Conservation (phyloP, 2,329 filamentous ascomycete species). For the Xylaria sp. region DNA sequence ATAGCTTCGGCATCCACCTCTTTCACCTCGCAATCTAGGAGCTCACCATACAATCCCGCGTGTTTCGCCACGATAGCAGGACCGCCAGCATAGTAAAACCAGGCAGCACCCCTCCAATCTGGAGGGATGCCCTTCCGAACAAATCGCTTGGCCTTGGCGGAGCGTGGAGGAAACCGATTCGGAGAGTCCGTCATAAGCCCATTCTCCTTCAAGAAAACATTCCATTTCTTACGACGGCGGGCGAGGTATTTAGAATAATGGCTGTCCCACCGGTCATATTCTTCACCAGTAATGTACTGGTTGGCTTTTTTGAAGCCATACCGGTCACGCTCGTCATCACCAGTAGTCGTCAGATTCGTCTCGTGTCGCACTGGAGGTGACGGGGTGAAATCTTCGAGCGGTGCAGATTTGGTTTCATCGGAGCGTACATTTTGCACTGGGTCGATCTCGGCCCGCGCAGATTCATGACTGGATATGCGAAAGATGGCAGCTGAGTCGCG, state of each 20-base stretch:
- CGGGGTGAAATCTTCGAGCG: slow-evolving; percentile 26
- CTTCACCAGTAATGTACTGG: slow-evolving; percentile 77
- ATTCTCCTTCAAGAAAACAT: slow-evolving; percentile 78
- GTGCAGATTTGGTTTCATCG: slow-evolving; percentile 1
- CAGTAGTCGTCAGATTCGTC: slow-evolving; percentile 53
- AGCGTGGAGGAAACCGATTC: slow-evolving; percentile 81
- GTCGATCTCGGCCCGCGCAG: slow-evolving; percentile 49
- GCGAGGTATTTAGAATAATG: slow-evolving; percentile 80
- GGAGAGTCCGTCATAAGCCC: slow-evolving; percentile 78
- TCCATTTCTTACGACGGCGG: slow-evolving; percentile 84
- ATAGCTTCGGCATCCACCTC: slow-evolving; percentile 86
- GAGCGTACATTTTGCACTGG: slow-evolving; percentile 6
- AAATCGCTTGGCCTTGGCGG: slow-evolving; percentile 87
- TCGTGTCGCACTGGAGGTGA: slow-evolving; percentile 44
- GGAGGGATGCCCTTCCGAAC: slow-evolving; percentile 93
- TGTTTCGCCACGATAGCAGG: slow-evolving; percentile 81
- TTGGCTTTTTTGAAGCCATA: slow-evolving; percentile 94
- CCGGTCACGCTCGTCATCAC: slow-evolving; percentile 74
- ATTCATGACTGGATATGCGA: slow-evolving; percentile 50
- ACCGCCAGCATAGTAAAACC: slow-evolving; percentile 96
- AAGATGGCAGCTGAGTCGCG: slow-evolving; percentile 57
- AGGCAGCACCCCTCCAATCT: slow-evolving; percentile 93
- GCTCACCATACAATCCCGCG: slow-evolving; percentile 77
- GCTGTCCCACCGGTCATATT: slow-evolving; percentile 85
- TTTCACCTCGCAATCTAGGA: slow-evolving; percentile 73